Conservation (phyloP, 202 grass and related monocot genomes). For the Musa balbisiana region DNA sequence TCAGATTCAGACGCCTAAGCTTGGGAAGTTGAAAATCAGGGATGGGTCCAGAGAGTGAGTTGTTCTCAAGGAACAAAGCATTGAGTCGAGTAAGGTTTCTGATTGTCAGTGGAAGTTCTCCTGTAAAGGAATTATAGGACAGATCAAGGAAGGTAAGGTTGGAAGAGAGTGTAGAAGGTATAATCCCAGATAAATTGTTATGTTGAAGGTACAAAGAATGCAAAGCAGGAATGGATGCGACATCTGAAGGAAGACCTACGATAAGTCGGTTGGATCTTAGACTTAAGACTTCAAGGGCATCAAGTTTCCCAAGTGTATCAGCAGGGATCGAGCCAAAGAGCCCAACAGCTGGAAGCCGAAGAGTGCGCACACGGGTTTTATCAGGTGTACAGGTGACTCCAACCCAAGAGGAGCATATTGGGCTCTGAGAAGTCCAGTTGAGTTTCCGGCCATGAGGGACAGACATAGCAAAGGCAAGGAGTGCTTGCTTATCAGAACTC, state of each 20-base stretch:
- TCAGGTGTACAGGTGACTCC: constrained; percentile 78
- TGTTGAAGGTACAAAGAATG: constrained; percentile 92
- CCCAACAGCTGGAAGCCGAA: constrained; percentile 82
- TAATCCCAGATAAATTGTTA: constrained; percentile 89
- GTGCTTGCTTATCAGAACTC: constrained; percentile 68
- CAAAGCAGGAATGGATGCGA: constrained; percentile 79
- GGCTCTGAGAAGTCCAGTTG: constrained; percentile 61
- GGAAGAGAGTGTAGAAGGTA: constrained; percentile 76
- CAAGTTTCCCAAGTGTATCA: constrained; percentile 75
- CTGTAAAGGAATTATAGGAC: constrained; percentile 82
- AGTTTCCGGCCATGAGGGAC: constrained; percentile 89
- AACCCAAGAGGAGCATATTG: constrained; percentile 81
- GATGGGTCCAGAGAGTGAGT: constrained; percentile 80
- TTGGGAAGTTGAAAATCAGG: constrained; percentile 73
- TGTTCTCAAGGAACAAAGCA: constrained; percentile 77
- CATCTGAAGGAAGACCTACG: constrained; percentile 67
- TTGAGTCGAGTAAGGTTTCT: constrained; percentile 75
- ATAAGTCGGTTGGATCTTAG: constrained; percentile 90
- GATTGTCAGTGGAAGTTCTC: constrained; percentile 65
- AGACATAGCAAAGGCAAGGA: constrained; percentile 71
- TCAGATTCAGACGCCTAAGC: constrained; percentile 82
- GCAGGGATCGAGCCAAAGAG: constrained; percentile 72
- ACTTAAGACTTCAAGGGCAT: constrained; percentile 87
- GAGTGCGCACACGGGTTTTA: constrained; percentile 52
- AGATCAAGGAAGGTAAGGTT: constrained; percentile 82